Conservation (phyloP, 164 flowering plant species). For the Sedum album region DNA sequence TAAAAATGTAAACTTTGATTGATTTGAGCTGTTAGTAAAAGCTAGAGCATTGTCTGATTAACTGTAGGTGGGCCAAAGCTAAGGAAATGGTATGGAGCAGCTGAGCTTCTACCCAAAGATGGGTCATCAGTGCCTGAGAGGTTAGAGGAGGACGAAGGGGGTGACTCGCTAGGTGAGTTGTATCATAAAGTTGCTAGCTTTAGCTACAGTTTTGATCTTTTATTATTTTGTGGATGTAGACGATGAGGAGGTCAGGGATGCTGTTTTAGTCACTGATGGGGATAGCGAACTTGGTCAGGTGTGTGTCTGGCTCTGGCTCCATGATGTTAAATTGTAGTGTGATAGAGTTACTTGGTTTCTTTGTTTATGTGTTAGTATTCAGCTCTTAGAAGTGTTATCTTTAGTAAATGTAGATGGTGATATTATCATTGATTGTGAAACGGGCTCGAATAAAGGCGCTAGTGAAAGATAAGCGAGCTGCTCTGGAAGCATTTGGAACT, state of each 20-base stretch:
- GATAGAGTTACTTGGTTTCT: too few relatives aligned
- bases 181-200: slow-evolving; percentile 15
- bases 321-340: too few relatives aligned
- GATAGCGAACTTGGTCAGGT: slow-evolving; percentile 95
- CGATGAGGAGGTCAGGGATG: slow-evolving; percentile 63
- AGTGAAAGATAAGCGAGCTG: slow-evolving; percentile 74
- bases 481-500: slow-evolving; percentile 83
- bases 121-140: slow-evolving; percentile 18
- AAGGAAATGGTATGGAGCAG: slow-evolving; percentile 96
- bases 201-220: too few relatives aligned
- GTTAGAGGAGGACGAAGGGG: slow-evolving; percentile 23
- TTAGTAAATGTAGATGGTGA: slow-evolving; percentile 64
- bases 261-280: slow-evolving; percentile 85
- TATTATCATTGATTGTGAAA: slow-evolving; percentile 73
- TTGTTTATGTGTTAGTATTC: neutral
- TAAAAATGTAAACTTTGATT: too few relatives aligned
- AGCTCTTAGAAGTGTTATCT: slow-evolving; percentile 16
- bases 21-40: neutral
- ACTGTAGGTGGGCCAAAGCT: slow-evolving; percentile 90
- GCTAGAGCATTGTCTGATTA: too few relatives aligned
- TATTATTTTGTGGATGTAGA: slow-evolving; percentile 18
- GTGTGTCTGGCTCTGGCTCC: too few relatives aligned
- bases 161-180: too few relatives aligned
- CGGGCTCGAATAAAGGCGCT: slow-evolving; percentile 68
- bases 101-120: slow-evolving; percentile 65